A percentile compares a stretch with the other conserved stretches of the same genome.
Conservation (phyloP, 768 basidiomycete species). For the Xerocomellus intermedius region DNA sequence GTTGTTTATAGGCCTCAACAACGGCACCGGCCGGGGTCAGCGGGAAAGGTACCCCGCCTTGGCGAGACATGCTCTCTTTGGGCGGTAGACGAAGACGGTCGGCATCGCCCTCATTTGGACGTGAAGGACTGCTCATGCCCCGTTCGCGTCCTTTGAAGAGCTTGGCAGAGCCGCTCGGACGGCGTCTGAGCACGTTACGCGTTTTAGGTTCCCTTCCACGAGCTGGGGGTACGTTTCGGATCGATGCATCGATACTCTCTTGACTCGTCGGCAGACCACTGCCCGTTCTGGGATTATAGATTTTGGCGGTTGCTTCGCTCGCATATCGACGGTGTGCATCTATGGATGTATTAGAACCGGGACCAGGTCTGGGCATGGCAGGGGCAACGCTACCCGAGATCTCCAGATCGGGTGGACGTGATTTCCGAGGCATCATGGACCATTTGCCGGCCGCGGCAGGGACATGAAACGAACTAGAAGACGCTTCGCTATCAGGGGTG, state of each 20-base stretch:
- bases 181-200: slow-evolving; percentile 35
- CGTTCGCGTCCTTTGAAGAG: slow-evolving; percentile 14
- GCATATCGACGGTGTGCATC: slow-evolving; percentile 23
- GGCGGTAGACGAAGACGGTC: neutral
- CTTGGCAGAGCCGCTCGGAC: slow-evolving; percentile 29
- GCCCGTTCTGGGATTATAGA: neutral
- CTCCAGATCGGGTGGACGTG: slow-evolving; percentile 24
- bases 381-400: slow-evolving; percentile 11
- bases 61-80: neutral
- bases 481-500: slow-evolving; percentile 9
- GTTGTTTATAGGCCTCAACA: slow-evolving; percentile 48
- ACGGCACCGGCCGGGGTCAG: slow-evolving; percentile 49
- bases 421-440: slow-evolving; percentile 20
- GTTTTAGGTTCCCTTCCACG: slow-evolving; percentile 17
- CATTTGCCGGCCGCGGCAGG: slow-evolving; percentile 2
- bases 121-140: slow-evolving; percentile 7
- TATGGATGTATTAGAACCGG: neutral
- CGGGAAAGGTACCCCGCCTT: neutral
- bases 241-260: slow-evolving; percentile 9
- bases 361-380: slow-evolving; percentile 1
- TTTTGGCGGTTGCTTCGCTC: slow-evolving; percentile 13
- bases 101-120: neutral
- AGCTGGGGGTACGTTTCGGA: slow-evolving; percentile 1
- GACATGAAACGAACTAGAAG: slow-evolving; percentile 11
- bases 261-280: slow-evolving; percentile 6